Base-by-base conservation (phyloP, 805 yeast species). In the Cyberlindnera lachancei region DNA sequence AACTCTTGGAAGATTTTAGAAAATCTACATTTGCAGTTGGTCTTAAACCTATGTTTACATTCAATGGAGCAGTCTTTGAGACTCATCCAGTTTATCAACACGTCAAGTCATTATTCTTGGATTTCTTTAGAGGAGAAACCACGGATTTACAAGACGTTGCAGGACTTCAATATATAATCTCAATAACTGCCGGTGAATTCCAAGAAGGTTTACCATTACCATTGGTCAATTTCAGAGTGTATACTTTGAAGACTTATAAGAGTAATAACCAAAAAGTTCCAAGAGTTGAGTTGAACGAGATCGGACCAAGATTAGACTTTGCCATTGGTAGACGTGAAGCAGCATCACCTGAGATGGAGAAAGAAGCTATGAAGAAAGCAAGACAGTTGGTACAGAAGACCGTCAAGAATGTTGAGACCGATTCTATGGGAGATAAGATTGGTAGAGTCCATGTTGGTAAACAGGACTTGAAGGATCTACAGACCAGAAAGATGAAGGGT, bases 401-500 rank as follows among this genome's bases (percentile, higher is more conserved):
- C 37, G 79, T 79, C 72, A 92, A 92, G 85, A 92, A 92, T 55
- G 78, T 92, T 33, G 79, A 79, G 41, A 73, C 79, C 28, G 97
- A 92, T 57, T 51, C 68, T 35, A 73, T 92, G 83, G 98, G 98
- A 64, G 98, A 92, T 59, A 86, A 90, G 75, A 71, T 92, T 40
- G 98, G 96, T 50, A 83, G 90, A 63, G 77, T 92, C 51, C 98
- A 92, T 57, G 82, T 92, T 61, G 96, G 96, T 62, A 79, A 79
- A 58, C 98, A 92, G 68, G 97, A 92, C 58, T 68, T 92, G 58
- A 69, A 73, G 54, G 79, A 79, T 58, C 60, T 92, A 56, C 98
- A 92, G 64, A 90, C 98, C 6, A 77, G 98, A 64, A 92, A 92
- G 76, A 86, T 92, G 96, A 92, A 92, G 71, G 98, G 98, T 58